Evolutionary conservation across 257 asterid species (phyloP).

Genomic region (Solanum ossicruentum): DNA sequence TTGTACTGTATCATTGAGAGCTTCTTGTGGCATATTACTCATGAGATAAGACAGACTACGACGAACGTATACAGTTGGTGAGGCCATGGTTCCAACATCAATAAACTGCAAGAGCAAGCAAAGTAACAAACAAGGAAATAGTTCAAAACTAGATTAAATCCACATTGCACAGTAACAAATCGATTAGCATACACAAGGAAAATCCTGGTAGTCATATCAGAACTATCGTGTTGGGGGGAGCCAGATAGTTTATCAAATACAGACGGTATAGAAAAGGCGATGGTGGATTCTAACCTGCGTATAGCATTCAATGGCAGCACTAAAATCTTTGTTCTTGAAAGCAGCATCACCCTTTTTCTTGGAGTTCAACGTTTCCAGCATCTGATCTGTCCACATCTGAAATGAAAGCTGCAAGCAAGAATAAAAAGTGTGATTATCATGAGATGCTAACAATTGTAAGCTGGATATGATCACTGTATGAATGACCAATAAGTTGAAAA

Average conservation of each 20-base stretch:
- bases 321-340: slow-evolving; percentile 28
- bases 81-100: slow-evolving; percentile 29
- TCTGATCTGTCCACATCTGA: slow-evolving; percentile 43
- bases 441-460: not conserved
- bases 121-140: not conserved
- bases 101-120: slow-evolving; percentile 16
- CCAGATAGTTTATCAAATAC: not conserved
- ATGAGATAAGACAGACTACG: slow-evolving; percentile 55
- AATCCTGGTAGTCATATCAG: not conserved
- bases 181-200: not conserved
- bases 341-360: slow-evolving; percentile 35
- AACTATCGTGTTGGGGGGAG: not conserved
- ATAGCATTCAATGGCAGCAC: slow-evolving; percentile 31
- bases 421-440: not conserved
- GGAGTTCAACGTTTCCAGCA: slow-evolving; percentile 31
- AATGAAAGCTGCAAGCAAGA: slow-evolving; percentile 25
- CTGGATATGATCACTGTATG: not conserved
- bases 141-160: not conserved
- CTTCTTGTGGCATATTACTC: slow-evolving; percentile 66
- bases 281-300: slow-evolving; percentile 13
- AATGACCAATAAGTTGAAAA: not conserved
- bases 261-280: not conserved
- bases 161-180: not conserved
- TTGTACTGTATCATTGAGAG: slow-evolving; percentile 76
- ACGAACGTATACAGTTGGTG: slow-evolving; percentile 31